Base-by-base conservation (phyloP, 305 asterid species). In the Ajuga reptans region DNA sequence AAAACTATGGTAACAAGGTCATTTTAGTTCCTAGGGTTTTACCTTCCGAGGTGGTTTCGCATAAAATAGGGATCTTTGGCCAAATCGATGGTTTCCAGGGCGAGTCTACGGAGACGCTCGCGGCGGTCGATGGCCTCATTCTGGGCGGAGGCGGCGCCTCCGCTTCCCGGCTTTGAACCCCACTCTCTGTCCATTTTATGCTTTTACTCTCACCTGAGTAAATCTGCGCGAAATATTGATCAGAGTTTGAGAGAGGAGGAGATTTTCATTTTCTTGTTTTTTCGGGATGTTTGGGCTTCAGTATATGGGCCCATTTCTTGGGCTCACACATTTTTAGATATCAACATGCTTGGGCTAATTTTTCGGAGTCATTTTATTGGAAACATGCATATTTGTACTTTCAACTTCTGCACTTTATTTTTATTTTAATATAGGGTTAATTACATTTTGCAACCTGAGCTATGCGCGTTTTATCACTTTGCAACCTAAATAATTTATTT, bases 81-180 rank as follows among this genome's bases (percentile, higher is more conserved):
- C 31, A 92, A 80, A 78, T 92, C 97, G 53, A 90, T 92, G 1
- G 98, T 93, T 73, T 93, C 99, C 0, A 93, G 84, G 21, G 97
- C 99, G 9, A 93, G 86, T 18, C 96, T 73, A 5, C 96, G 86
- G 74, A 93, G 79, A 71, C 99, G 92, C 78, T 92, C 97, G 4
- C 96, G 95, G 62, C 97, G 95, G 82, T 92, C 96, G 49, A 88
- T 84, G 37, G 97, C 98, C 73, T 92, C 98, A 64, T 92, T 92
- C 68, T 92, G 98, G 53, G 95, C 88, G 75, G 98, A 69, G 75
- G 97, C 98, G 4, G 96, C 96, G 63, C 98, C 97, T 33, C 98
- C 97, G 78, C 98, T 81, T 9, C 98, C 97, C 34, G 98, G 98
- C 85, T 93, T 92, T 56, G 98, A 90, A 33, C 98, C 98, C 96